These are phyloP conservation scores for Bocquillonia castaneifolia DNA, from an alignment of 441 rosid genomes.

Conservation along the genomic window DNA sequence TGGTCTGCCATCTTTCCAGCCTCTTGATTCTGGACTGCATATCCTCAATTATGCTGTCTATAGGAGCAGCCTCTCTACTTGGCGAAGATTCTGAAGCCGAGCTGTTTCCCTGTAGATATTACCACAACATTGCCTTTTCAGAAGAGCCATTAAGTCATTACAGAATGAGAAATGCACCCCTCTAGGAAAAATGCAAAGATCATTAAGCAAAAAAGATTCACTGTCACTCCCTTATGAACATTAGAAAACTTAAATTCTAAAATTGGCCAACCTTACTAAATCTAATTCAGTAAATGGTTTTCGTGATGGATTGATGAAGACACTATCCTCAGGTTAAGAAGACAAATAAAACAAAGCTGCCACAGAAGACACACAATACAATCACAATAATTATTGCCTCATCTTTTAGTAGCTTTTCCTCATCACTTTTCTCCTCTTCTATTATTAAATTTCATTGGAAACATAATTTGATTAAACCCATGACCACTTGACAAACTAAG, in stretches of 20 bases:
- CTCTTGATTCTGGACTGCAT: constrained; percentile 85
- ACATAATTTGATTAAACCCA: not conserved
- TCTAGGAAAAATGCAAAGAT: not conserved
- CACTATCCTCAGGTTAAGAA: not conserved
- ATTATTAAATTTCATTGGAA: not conserved
- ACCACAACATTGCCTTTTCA: not conserved
- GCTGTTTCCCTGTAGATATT: constrained; percentile 55
- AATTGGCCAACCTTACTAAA: not conserved
- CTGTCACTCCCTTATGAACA: not conserved
- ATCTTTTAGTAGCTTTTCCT: not conserved
- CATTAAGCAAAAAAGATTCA: not conserved
- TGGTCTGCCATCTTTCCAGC: constrained; percentile 88
- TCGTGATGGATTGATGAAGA: not conserved
- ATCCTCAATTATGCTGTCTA: constrained; percentile 74
- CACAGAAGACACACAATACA: not conserved
- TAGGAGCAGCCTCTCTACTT: constrained; percentile 56
- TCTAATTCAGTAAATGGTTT: not conserved
- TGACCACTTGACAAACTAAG: not conserved
- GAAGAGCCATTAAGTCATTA: not conserved
- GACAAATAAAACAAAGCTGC: not conserved
- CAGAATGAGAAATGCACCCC: not conserved
- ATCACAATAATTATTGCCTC: not conserved
- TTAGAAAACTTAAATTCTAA: not conserved
- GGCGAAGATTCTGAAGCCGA: constrained; percentile 78
- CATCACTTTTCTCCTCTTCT: not conserved